These are phyloP conservation scores for Lactifluus piperatus DNA, from an alignment of 768 basidiomycete genomes.

Conservation along the genomic window DNA sequence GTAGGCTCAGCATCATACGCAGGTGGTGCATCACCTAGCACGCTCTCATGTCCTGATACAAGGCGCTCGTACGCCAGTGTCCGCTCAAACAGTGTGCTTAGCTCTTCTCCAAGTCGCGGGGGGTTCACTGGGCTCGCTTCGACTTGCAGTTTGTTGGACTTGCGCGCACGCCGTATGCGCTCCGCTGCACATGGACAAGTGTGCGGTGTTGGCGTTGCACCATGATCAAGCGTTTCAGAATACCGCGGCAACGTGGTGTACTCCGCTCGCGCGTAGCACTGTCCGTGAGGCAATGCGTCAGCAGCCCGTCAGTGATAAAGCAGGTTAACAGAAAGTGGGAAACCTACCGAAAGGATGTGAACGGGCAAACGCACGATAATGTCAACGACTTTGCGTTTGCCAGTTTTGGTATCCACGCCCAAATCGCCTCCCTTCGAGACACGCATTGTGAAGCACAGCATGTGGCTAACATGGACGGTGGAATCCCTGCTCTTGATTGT, in stretches of 20 bases:
- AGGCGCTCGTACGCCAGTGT: conserved; percentile 55
- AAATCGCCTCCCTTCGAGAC: conserved; percentile 74
- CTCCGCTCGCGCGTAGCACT: conserved; percentile 12
- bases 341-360: conserved; percentile 75
- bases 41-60: conserved; percentile 73
- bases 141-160: neutral
- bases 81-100: conserved; percentile 38
- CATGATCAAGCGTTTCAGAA: conserved; percentile 10
- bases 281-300: neutral
- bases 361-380: conserved; percentile 81
- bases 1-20: conserved; percentile 39
- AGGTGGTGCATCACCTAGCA: conserved; percentile 79
- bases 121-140: neutral
- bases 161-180: neutral
- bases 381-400: conserved; percentile 76
- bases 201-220: neutral
- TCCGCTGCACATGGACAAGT: neutral
- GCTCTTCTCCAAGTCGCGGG: conserved; percentile 14
- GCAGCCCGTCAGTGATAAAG: neutral
- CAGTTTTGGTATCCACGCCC: conserved; percentile 51
- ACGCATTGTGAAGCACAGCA: conserved; percentile 72
- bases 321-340: neutral
- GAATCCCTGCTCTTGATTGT: conserved; percentile 73
- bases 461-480: conserved; percentile 68
- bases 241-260: conserved; percentile 6